Percentiles rank a stretch among this genome's conserved stretches.
Evolutionary conservation across 768 basidiomycete genomes (phyloP).

Genomic region (Crassisporium funariophilum): DNA sequence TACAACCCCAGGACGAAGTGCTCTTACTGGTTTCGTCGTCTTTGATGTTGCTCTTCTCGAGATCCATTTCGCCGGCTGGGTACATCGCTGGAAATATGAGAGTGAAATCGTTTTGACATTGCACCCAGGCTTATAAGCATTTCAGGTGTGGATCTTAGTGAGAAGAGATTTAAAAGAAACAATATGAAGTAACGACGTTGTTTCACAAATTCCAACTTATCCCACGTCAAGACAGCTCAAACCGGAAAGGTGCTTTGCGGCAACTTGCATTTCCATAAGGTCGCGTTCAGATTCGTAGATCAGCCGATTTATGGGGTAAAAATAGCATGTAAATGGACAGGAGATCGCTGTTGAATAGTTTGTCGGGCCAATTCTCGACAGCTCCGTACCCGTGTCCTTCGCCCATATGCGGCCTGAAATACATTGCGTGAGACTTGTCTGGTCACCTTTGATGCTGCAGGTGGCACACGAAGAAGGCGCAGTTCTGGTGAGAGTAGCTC

Average conservation of each 20-base stretch:
- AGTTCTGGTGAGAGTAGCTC: too few species aligned
- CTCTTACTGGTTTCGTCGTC: constrained; percentile 10
- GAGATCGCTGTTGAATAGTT: constrained; percentile 5
- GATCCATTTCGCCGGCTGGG: constrained; percentile 13
- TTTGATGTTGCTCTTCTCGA: constrained; percentile 14
- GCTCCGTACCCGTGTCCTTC: constrained; percentile 20
- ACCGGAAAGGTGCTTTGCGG: not conserved
- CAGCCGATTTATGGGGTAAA: constrained; percentile 1
- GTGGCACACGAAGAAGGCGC: too few species aligned
- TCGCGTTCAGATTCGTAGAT: too few species aligned
- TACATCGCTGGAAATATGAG: constrained; percentile 1
- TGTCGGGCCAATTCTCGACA: constrained; percentile 9
- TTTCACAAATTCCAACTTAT: constrained; percentile 6
- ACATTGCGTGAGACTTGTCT: too few species aligned
- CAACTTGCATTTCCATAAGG: not conserved
- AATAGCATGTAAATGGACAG: constrained; percentile 2
- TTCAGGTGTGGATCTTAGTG: constrained; percentile 8
- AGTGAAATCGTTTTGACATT: constrained; percentile 2
- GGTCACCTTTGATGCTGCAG: too few species aligned
- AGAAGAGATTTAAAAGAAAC: constrained; percentile 5
- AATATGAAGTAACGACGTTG: not conserved
- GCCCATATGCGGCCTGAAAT: too few species aligned
- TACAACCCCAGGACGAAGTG: not conserved
- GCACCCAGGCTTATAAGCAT: constrained; percentile 7
- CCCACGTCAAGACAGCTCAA: constrained; percentile 6